These are phyloP conservation scores for Acidomyces sp. DNA, from an alignment of 495 filamentous ascomycete species.

Conservation along the genomic window DNA sequence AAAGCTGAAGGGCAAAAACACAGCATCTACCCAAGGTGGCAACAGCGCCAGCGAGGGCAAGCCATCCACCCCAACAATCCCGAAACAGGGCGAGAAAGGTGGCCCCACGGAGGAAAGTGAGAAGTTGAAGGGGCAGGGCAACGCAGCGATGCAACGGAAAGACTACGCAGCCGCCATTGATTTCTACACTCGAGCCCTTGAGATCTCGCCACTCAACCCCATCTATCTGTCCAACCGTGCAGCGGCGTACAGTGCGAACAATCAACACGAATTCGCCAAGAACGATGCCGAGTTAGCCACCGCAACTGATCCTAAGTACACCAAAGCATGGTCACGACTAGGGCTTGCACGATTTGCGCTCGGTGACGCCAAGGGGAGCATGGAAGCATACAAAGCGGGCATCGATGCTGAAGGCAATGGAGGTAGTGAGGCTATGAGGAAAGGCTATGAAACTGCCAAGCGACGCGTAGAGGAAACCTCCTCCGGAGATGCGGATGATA, in stretches of 20 bases:
- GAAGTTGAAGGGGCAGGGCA: slow-evolving; percentile 76
- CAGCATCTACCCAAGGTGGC: slow-evolving; percentile 25
- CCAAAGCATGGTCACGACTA: slow-evolving; percentile 88
- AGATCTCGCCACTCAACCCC: slow-evolving; percentile 68
- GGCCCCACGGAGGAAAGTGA: slow-evolving; percentile 55
- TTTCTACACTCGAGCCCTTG: slow-evolving; percentile 71
- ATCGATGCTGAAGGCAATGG: slow-evolving; percentile 91
- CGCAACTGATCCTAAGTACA: slow-evolving; percentile 76
- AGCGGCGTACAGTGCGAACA: slow-evolving; percentile 68
- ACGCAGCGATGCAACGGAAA: slow-evolving; percentile 83
- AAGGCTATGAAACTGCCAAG: slow-evolving; percentile 83
- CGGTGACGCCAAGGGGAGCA: slow-evolving; percentile 74
- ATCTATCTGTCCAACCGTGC: slow-evolving; percentile 97
- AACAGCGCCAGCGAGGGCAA: slow-evolving; percentile 7
- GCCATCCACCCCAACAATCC: neutral
- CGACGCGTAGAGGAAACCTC: slow-evolving; percentile 62
- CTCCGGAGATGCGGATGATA: slow-evolving; percentile 32
- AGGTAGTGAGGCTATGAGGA: slow-evolving; percentile 82
- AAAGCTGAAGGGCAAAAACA: slow-evolving; percentile 65
- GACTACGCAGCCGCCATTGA: slow-evolving; percentile 73
- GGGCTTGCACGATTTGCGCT: slow-evolving; percentile 82
- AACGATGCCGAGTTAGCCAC: slow-evolving; percentile 81
- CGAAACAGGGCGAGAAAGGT: slow-evolving; percentile 20
- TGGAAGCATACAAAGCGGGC: slow-evolving; percentile 88
- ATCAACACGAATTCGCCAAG: slow-evolving; percentile 68